Conservation (phyloP, 306 rosid genomes). For the Prunus salicina region DNA sequence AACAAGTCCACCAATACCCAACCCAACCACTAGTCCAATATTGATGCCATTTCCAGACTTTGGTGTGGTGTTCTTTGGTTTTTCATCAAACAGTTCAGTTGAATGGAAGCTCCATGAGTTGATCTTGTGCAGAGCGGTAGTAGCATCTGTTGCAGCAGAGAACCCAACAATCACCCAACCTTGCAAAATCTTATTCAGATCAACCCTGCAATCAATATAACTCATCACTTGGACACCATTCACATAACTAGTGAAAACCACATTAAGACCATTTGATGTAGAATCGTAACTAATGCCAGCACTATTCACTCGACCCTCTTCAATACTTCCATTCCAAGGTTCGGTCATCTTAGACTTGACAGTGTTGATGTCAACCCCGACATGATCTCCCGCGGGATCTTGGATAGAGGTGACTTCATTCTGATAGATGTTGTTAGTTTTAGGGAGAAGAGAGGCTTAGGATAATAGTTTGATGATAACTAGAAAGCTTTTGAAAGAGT, state of each 20-base stretch:
- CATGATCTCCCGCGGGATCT: conserved; percentile 33
- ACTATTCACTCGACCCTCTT: background rate
- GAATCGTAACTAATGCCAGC: background rate
- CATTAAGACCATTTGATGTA: background rate
- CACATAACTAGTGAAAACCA: background rate
- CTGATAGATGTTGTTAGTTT: too few relatives aligned
- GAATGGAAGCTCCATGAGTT: background rate
- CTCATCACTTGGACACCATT: background rate
- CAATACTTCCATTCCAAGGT: background rate
- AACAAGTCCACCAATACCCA: background rate
- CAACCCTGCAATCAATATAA: background rate
- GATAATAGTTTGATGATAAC: too few relatives aligned
- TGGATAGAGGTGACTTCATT: background rate
- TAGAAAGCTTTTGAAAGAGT: too few relatives aligned
- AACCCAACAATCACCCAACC: conserved; percentile 7
- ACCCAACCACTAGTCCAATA: background rate
- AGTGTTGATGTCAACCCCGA: conserved; percentile 47
- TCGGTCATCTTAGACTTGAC: conserved; percentile 21
- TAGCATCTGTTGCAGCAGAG: background rate
- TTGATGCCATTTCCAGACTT: too few relatives aligned
- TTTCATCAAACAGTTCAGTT: background rate
- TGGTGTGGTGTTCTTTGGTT: background rate
- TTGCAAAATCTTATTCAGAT: conserved; percentile 9
- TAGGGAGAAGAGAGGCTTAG: too few relatives aligned
- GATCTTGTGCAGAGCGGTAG: background rate